Conservation (phyloP, 2,329 filamentous ascomycete genomes). For the Phialophora expanda region DNA sequence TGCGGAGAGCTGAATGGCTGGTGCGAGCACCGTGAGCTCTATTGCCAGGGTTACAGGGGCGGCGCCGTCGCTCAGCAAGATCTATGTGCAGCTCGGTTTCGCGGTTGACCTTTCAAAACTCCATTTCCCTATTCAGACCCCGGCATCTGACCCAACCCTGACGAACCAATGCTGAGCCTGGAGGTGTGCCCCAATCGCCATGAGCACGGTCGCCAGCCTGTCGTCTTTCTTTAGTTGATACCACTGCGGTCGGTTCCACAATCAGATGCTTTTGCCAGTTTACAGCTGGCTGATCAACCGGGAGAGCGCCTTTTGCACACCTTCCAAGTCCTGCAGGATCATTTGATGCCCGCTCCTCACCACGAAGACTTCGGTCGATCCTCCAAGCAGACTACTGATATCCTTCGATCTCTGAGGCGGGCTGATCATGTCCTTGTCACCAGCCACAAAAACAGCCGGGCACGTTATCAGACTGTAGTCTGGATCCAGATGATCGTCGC, state of each 20-base stretch:
- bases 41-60: neutral
- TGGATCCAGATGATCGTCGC: conserved; percentile 42
- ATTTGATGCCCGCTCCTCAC: conserved; percentile 34
- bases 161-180: neutral
- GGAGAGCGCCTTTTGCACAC: conserved; percentile 23
- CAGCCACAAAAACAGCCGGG: conserved; percentile 43
- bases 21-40: no score
- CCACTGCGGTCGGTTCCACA: neutral
- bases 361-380: conserved; percentile 26
- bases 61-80: neutral
- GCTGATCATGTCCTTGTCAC: conserved; percentile 44
- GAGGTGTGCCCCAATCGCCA: neutral
- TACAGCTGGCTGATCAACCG: conserved; percentile 18
- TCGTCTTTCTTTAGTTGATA: neutral
- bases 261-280: neutral
- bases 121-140: neutral
- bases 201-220: neutral
- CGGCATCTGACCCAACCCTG: neutral
- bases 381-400: conserved; percentile 41
- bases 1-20: neutral
- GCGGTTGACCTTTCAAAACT: neutral
- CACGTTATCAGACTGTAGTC: conserved; percentile 43
- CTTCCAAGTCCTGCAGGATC: conserved; percentile 32
- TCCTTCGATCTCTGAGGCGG: conserved; percentile 41
- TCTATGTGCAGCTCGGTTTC: neutral